Evolutionary conservation across 495 filamentous ascomycete species (phyloP).

Genomic region (Thermothielavioides terrestris): DNA sequence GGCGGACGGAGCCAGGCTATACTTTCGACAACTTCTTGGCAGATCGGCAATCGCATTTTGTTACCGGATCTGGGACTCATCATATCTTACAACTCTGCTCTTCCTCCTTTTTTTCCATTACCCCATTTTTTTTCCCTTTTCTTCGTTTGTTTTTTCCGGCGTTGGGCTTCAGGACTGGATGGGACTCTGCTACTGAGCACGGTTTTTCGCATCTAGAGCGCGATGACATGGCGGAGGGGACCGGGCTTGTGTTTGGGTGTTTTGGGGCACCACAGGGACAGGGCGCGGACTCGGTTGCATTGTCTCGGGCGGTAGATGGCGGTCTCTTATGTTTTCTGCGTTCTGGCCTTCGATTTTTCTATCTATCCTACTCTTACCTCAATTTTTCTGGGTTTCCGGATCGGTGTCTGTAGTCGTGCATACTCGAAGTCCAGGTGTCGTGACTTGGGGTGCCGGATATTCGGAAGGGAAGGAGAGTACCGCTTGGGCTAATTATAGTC

Average conservation of each 20-base stretch:
- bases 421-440: background rate
- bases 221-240: background rate
- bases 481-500: background rate
- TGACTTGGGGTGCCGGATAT: background rate
- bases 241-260: constrained; percentile 3
- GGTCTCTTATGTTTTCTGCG: too few species aligned
- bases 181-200: background rate
- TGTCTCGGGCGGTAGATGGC: too few species aligned
- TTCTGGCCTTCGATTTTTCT: too few species aligned
- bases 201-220: constrained; percentile 1
- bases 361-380: too few species aligned
- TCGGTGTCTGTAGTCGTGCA: background rate
- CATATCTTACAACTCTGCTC: background rate
- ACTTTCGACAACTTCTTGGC: background rate
- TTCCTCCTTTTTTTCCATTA: constrained; percentile 1
- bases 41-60: background rate
- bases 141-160: constrained; percentile 7
- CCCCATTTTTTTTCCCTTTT: constrained; percentile 1
- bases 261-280: too few species aligned
- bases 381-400: background rate
- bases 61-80: constrained; percentile 2
- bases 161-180: constrained; percentile 2
- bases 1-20: background rate
- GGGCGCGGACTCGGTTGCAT: too few species aligned
- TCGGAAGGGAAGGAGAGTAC: background rate